Conservation (phyloP, 495 filamentous ascomycete species). For the Neurospora sp. region DNA sequence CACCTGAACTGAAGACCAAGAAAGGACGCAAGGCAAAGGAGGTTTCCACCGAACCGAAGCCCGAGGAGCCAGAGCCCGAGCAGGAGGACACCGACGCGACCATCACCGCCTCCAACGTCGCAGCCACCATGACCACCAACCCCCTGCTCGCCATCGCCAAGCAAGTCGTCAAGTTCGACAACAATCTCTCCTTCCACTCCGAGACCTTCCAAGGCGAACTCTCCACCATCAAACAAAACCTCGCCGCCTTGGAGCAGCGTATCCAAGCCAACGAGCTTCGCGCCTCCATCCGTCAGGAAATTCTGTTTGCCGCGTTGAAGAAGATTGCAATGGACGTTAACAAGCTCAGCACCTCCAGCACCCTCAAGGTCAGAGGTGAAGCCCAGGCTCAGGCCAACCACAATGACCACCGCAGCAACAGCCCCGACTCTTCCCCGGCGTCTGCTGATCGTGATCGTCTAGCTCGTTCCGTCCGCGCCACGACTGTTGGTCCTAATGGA, state of each 20-base stretch:
- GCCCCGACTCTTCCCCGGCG: background rate
- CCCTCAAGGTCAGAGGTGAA: no score
- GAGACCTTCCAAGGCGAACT: background rate
- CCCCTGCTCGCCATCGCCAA: background rate
- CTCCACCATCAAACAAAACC: background rate
- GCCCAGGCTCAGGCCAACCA: background rate
- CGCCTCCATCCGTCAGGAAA: conserved; percentile 8
- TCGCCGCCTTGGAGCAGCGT: conserved; percentile 4
- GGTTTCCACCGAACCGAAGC: background rate
- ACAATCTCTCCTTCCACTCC: background rate
- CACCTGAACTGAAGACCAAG: background rate
- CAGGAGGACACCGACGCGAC: background rate
- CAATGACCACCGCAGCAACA: background rate
- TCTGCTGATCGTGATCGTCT: background rate
- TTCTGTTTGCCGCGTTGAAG: conserved; percentile 14
- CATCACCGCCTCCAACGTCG: background rate
- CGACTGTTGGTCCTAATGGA: background rate
- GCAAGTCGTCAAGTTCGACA: background rate
- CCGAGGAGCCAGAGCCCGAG: background rate
- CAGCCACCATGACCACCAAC: background rate
- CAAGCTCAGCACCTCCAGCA: no score
- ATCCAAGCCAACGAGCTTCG: conserved; percentile 7
- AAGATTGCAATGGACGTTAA: no score
- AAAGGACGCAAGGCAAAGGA: background rate
- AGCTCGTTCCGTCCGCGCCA: background rate